Evolutionary conservation across 2,329 filamentous ascomycete genomes (phyloP), one percentile per base, ranked within the genome.

Genomic region (Fusarium musae): DNA sequence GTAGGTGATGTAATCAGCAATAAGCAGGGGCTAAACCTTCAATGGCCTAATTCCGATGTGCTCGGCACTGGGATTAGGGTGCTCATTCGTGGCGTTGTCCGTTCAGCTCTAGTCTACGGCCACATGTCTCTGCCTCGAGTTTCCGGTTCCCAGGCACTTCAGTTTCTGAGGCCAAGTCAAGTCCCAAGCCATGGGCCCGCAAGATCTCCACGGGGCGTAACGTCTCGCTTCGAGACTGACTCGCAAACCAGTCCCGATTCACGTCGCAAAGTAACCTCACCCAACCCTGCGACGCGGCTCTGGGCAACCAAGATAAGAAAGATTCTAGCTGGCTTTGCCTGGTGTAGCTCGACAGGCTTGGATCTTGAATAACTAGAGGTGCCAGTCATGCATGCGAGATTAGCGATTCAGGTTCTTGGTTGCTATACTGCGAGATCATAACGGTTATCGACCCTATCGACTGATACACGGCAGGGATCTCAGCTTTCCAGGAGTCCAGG

Each of bases 1-100:
- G 17, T 8, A 10, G 30, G 39, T 70, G 66, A 62, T 54, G 67
- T 58, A 70, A 64, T 54, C 8, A 40, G 16, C 34, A 15, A 60
- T 17, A 19, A 43, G 19, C 28, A n/a, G 12, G 17, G 32, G n/a
- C 61, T 26, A 49, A 60, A 40, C 50, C 26, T 17, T 10, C 9
- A 28, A 13, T 36, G 40, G 50, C 17, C 17, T 26, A 17, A 13
- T 28, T 52, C 57, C 57, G 52, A 49, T 60, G 13, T 58, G 42
- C 23, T 26, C 44, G 50, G 53, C 28, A 61, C n/a, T 28, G 36
- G 37, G 36, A 13, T 50, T 13, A 39, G 30, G 50, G 50, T 53
- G 23, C 50, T 53, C 34, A 53, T 39, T 16, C n/a, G 34, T 53
- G 34, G 50, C 34, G 50, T 3, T 23, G 23, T 12, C 36, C 36